Base-by-base conservation (phyloP, 2,329 filamentous ascomycete species). In the Colletotrichum karsti region DNA sequence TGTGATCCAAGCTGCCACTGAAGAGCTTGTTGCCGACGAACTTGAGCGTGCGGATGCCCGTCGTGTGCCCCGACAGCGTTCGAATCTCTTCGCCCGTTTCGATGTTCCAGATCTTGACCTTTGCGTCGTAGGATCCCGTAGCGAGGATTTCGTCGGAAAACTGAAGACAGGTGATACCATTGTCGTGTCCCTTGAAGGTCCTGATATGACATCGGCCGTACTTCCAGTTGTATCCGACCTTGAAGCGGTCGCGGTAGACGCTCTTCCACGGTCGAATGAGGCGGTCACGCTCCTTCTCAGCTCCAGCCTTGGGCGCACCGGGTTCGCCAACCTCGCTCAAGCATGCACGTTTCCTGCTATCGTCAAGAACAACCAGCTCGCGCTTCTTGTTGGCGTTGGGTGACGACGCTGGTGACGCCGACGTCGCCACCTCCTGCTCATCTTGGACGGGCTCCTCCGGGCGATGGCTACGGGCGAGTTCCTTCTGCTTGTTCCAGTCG, bases 141-240 rank as follows among this genome's bases (percentile, higher is more conserved):
- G 94, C 95, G 56, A 99, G 86, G 67, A 97, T 93, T 72, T 93
- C 93, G 72, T 98, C 95, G 73, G 97, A 93, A 69, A 99, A 84
- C 67, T 83, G 81, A 8, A 84, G 75, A 53, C 82, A 84, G 3
- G 81, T 83, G 41, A 84, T 77, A 41, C 95, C 95, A 76, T 98
- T 98, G 10, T 89, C 91, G 79, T 98, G 85, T 2, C 95, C 95
- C 73, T 91, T 91, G 79, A 99, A 94, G 12, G 92, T 89, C 76
- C 92, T 94, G 72, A 93, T 92, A 7, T 91, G 91, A 81, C 92
- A 98, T 39, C 95, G 90, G 4, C 96, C 95, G 71, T 97, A 94
- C 78, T 97, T 97, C 96, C 96, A 99, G 78, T 98, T 98, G 68
- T 92, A 96, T 57, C 96, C 95, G 53, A 99, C 94, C 78, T 95